These are phyloP conservation scores for Aspergillus bridgeri DNA, from an alignment of 495 filamentous ascomycete genomes.

Conservation along the genomic window DNA sequence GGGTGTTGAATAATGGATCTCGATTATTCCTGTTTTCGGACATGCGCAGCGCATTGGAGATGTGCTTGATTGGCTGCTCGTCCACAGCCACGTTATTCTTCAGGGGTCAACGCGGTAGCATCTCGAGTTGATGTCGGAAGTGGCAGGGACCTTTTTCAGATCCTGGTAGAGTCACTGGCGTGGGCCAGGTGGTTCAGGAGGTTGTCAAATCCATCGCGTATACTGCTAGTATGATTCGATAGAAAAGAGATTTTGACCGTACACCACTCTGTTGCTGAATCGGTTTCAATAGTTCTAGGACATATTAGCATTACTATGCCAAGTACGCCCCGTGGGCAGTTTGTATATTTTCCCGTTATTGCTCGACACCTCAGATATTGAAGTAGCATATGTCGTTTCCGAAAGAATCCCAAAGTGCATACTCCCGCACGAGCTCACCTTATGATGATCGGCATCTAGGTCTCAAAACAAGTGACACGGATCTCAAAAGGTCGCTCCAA, in stretches of 20 bases:
- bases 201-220: constrained; percentile 34
- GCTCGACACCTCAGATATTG: constrained; percentile 33
- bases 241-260: constrained; percentile 19
- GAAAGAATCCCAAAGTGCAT: constrained; percentile 33
- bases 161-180: constrained; percentile 41
- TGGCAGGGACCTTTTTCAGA: constrained; percentile 40
- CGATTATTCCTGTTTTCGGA: constrained; percentile 45
- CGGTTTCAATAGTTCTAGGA: constrained; percentile 41
- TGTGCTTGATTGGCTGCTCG: constrained; percentile 46
- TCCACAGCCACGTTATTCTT: constrained; percentile 40
- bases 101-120: constrained; percentile 45
- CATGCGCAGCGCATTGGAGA: constrained; percentile 44
- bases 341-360: constrained; percentile 34
- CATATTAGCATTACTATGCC: constrained; percentile 3
- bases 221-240: constrained; percentile 1
- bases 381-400: constrained; percentile 35
- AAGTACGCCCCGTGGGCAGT: background rate
- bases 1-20: too few species aligned
- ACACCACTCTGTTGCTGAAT: constrained; percentile 38
- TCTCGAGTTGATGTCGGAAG: constrained; percentile 49
- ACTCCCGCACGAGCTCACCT: too few species aligned
- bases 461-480: constrained; percentile 38
- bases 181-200: constrained; percentile 37
- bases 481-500: constrained; percentile 39
- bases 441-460: constrained; percentile 39